A percentile compares a stretch with the other conserved stretches of the same genome.
Conservation (phyloP, 2,329 filamentous ascomycete genomes). For the Pleoardoris graminearum region DNA sequence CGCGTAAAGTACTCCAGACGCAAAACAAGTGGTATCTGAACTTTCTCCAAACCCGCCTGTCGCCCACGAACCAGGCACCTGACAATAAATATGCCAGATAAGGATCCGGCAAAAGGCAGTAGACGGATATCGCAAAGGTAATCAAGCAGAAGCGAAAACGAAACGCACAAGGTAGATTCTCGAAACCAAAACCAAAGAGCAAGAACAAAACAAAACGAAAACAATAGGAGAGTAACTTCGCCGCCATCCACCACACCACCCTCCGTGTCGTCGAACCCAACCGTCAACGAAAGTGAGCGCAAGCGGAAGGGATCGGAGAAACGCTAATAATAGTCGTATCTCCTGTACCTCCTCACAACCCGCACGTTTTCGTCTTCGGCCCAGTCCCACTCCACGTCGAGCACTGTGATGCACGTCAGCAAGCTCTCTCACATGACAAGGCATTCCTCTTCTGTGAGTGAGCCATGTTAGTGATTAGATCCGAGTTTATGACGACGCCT, state of each 20-base stretch:
- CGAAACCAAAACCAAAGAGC: conserved; percentile 29
- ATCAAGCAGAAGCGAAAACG: conserved; percentile 8
- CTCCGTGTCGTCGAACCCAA: background rate
- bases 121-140: background rate
- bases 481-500: conserved; percentile 1
- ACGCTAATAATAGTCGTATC: conserved; percentile 1
- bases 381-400: conserved; percentile 11
- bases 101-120: background rate
- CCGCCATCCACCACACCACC: background rate
- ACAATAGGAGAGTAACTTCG: background rate
- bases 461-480: conserved; percentile 4
- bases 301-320: background rate
- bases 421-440: conserved; percentile 12
- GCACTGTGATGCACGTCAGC: conserved; percentile 14
- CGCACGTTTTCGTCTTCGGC: conserved; percentile 11
- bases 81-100: conserved; percentile 10
- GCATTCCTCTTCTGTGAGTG: conserved; percentile 8
- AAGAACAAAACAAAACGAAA: conserved; percentile 7
- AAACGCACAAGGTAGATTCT: conserved; percentile 25
- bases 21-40: conserved; percentile 26
- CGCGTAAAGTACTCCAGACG: no score
- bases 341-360: conserved; percentile 11
- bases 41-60: conserved; percentile 18
- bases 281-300: background rate
- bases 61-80: conserved; percentile 9